Conservation (phyloP, 2,329 filamentous ascomycete species). For the Elsinoe australis region DNA sequence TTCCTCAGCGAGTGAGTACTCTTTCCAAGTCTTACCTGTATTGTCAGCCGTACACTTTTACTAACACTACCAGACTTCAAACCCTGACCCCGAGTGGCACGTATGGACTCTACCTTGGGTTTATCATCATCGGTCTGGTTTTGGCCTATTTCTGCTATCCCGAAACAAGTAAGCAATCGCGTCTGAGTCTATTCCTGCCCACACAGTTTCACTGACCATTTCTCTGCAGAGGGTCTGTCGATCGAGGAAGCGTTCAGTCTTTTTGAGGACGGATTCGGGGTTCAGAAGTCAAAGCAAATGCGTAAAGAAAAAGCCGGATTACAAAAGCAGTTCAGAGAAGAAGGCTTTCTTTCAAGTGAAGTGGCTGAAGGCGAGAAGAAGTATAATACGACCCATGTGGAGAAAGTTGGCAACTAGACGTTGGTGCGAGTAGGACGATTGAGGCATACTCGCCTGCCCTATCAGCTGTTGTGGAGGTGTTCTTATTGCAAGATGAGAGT, state of each 20-base stretch:
- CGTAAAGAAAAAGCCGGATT: background rate
- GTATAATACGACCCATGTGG: too few relatives aligned
- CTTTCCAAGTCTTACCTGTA: background rate
- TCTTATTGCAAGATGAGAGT: too few relatives aligned
- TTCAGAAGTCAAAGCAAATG: background rate
- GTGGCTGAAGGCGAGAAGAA: too few relatives aligned
- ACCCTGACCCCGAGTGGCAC: background rate
- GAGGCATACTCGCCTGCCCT: too few relatives aligned
- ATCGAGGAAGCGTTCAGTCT: too few relatives aligned
- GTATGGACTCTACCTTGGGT: background rate
- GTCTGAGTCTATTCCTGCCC: background rate
- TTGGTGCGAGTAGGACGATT: too few relatives aligned
- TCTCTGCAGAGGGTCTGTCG: too few relatives aligned
- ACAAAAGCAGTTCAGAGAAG: conserved; percentile 25
- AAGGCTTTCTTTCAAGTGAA: too few relatives aligned
- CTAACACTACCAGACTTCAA: background rate
- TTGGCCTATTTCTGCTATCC: background rate
- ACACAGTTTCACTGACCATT: too few relatives aligned
- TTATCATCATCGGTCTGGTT: background rate
- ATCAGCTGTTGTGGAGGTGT: too few relatives aligned
- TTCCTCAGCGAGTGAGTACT: background rate
- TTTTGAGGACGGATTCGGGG: background rate
- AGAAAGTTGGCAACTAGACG: too few relatives aligned
- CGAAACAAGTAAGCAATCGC: background rate
- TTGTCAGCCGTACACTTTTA: too few relatives aligned